Evolutionary conservation across 306 rosid species (phyloP).

Genomic region (Trifolium dubium): DNA sequence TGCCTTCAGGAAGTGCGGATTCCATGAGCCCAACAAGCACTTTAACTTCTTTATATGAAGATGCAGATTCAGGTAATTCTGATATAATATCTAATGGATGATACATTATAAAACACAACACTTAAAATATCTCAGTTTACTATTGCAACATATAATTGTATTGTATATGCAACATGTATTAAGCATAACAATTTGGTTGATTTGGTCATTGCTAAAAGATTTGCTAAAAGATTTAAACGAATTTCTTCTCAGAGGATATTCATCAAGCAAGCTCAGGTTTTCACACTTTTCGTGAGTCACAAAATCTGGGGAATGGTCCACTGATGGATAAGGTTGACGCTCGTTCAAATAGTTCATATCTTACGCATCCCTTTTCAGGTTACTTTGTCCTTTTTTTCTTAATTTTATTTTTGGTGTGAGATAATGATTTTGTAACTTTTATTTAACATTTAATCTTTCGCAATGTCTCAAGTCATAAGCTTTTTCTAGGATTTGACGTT

Average conservation of each 20-base stretch:
- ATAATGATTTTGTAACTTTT: constrained; percentile 17
- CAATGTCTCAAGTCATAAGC: constrained; percentile 9
- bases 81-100: constrained; percentile 40
- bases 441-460: constrained; percentile 14
- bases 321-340: constrained; percentile 43
- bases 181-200: background rate
- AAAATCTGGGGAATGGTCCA: constrained; percentile 51
- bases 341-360: constrained; percentile 47
- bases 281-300: constrained; percentile 45
- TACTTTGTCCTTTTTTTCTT: constrained; percentile 21
- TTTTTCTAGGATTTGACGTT: constrained; percentile 39
- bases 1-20: constrained; percentile 66
- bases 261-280: constrained; percentile 62
- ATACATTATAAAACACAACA: background rate
- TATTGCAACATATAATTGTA: constrained; percentile 3
- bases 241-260: constrained; percentile 59
- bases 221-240: constrained; percentile 38
- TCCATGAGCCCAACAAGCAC: constrained; percentile 80
- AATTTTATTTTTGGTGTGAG: constrained; percentile 7
- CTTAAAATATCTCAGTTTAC: constrained; percentile 25
- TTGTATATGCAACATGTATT: background rate
- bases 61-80: constrained; percentile 78
- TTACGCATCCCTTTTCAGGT: constrained; percentile 51
- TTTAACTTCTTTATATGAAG: constrained; percentile 76
- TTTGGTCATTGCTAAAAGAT: constrained; percentile 38